phyloP scores from a whole-genome alignment of 129 eudicot genomes.

The Silybum marianum region DNA sequence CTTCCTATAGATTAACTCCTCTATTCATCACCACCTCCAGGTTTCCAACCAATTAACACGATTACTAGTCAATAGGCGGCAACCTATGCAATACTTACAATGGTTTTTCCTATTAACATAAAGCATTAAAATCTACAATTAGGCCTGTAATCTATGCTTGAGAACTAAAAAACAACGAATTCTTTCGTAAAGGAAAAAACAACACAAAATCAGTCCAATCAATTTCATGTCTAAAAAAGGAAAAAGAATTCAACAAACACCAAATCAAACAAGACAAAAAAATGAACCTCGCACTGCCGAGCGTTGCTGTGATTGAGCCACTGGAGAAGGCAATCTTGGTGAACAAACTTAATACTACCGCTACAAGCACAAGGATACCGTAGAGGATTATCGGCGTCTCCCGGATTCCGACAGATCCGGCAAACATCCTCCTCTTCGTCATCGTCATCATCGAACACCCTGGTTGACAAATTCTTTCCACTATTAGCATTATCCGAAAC shows the following conservation, averaged over 20 bases:
- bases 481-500: slow-evolving; percentile 19
- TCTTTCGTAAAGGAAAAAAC: not conserved
- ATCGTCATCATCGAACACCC: slow-evolving; percentile 52
- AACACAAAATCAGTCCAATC: slow-evolving; percentile 8
- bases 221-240: not conserved
- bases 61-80: not conserved
- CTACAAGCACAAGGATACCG: slow-evolving; percentile 97
- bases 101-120: not conserved
- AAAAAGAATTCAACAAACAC: slow-evolving; percentile 4
- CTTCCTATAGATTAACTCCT: not conserved
- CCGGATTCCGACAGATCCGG: slow-evolving; percentile 93
- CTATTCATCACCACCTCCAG: not conserved
- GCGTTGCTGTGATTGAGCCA: slow-evolving; percentile 99
- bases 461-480: slow-evolving; percentile 16
- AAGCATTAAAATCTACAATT: not conserved
- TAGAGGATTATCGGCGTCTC: slow-evolving; percentile 84
- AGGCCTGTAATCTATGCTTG: slow-evolving; percentile 12
- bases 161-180: not conserved
- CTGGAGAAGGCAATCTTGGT: slow-evolving; percentile 93
- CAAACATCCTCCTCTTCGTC: slow-evolving; percentile 93
- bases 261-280: not conserved
- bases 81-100: not conserved
- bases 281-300: slow-evolving; percentile 85
- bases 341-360: slow-evolving; percentile 96
- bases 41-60: not conserved